Evolutionary conservation across 768 basidiomycete genomes (phyloP), one percentile per base, ranked within the genome.

Genomic region (Tubosaeta sp.): DNA sequence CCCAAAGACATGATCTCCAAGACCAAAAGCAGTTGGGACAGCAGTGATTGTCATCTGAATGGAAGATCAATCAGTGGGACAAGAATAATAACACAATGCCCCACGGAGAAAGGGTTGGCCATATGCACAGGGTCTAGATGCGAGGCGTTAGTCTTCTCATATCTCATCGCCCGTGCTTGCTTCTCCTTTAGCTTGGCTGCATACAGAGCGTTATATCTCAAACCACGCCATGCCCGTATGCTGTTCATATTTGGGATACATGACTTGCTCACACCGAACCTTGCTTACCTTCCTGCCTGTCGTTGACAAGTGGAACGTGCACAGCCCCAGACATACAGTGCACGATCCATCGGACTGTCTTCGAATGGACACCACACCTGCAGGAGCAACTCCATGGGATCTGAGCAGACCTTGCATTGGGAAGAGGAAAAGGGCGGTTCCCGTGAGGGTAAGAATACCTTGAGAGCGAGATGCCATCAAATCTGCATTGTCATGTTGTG

Each of bases 291-390:
- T 62, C 88, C 89, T 19, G 76, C 72, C 68, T 86, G 85, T 50
- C 79, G 75, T 64, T 94, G 91, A 70, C 92, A 95, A 13, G 72
- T 65, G 5, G 78, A 69, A 33, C 78, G 75, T 2, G 87, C 74
- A 61, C 92, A 95, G 11, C 83, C 91, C 86, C 90, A 95, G 19
- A 92, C 76, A 60, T 93, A 94, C 43, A 94, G 71, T 4, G 84
- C 87, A 48, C 93, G 80, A 63, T 95, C 92, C 78, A 86, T 84
- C 6, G 86, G 80, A 59, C 89, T 94, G 34, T 85, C 75, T 63
- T 93, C 87, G 59, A 94, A 82, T 0, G 93, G 93, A 67, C 89
- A 93, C 88, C 90, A 94, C 61, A 95, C 77, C 63, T 95, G 91
- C 11, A 89, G 76, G 34, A 94, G 77, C 19, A 95, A 77, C 57